Conservation (phyloP, 345 rosid species). For the Salix udensis region DNA sequence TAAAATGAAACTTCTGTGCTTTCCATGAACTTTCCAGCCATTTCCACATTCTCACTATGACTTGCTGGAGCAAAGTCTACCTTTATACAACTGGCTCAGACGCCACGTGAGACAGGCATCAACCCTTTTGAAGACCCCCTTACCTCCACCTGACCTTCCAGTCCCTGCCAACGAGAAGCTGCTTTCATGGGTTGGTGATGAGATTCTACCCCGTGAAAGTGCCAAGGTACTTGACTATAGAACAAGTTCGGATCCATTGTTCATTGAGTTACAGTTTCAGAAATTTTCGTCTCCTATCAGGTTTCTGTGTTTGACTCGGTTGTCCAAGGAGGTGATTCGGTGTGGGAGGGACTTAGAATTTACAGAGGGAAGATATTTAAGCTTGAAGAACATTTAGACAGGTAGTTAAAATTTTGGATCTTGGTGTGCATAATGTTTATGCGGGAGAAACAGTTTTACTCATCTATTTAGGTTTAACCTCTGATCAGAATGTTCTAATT, state of each 20-base stretch:
- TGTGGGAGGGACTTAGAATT: conserved; percentile 90
- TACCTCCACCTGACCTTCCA: conserved; percentile 64
- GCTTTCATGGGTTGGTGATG: conserved; percentile 90
- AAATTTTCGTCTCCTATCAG: conserved; percentile 26
- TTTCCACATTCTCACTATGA: conserved; percentile 58
- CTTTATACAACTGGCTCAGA: conserved; percentile 71
- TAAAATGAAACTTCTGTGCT: too few relatives aligned
- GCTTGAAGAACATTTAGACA: conserved; percentile 82
- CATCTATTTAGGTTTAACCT: neutral
- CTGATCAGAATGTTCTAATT: neutral
- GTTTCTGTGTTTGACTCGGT: conserved; percentile 89
- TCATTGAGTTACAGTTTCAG: conserved; percentile 1
- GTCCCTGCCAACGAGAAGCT: conserved; percentile 72
- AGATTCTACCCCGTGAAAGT: conserved; percentile 71
- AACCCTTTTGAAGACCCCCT: conserved; percentile 42
- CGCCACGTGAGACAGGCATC: conserved; percentile 43
- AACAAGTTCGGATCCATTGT: conserved; percentile 7
- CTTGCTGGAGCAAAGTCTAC: conserved; percentile 73
- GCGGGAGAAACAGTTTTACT: too few relatives aligned
- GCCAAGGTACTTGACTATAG: conserved; percentile 51
- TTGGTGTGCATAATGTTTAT: neutral
- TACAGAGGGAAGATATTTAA: conserved; percentile 69
- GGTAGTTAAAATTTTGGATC: conserved; percentile 37
- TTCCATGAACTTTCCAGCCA: conserved; percentile 37
- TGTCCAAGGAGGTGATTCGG: conserved; percentile 92